These are phyloP conservation scores for Lipomyces sp. DNA, from an alignment of 805 yeast genomes.

Conservation along the genomic window DNA sequence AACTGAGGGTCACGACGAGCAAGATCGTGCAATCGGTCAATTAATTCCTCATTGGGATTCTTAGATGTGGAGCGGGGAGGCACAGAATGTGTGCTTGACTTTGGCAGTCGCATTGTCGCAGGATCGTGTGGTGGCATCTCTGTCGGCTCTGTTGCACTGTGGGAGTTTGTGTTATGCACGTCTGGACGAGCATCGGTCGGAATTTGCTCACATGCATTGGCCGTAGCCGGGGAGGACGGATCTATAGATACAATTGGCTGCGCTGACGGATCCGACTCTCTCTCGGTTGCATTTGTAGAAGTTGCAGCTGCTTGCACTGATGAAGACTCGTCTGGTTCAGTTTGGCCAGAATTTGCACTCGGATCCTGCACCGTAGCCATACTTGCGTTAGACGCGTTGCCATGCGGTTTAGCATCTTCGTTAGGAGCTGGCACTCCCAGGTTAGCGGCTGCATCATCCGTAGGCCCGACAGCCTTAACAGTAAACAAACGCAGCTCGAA, in stretches of 20 bases:
- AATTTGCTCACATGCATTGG: not conserved
- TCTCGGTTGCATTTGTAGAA: not conserved
- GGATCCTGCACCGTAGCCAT: not conserved
- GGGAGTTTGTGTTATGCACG: not conserved
- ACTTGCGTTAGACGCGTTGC: not conserved
- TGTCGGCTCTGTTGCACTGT: not conserved
- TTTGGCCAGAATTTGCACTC: not conserved
- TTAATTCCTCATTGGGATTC: slow-evolving; percentile 53
- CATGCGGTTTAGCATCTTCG: slow-evolving; percentile 19
- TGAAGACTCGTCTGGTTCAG: not conserved
- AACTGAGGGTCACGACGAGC: slow-evolving; percentile 74
- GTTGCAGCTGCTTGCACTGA: not conserved
- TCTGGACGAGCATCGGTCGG: not conserved
- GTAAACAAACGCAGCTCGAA: slow-evolving; percentile 79
- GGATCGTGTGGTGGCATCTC: not conserved
- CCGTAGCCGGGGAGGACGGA: not conserved
- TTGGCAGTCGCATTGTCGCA: not conserved
- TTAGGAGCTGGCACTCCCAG: slow-evolving; percentile 14
- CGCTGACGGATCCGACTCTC: not conserved
- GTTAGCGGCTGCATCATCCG: not conserved
- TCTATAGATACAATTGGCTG: not conserved
- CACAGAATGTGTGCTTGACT: not conserved
- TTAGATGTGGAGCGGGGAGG: slow-evolving; percentile 11
- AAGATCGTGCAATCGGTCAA: slow-evolving; percentile 78
- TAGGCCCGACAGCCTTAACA: slow-evolving; percentile 68